Base-by-base conservation (phyloP, 2,329 filamentous ascomycete species). In the Volutella citrinella region DNA sequence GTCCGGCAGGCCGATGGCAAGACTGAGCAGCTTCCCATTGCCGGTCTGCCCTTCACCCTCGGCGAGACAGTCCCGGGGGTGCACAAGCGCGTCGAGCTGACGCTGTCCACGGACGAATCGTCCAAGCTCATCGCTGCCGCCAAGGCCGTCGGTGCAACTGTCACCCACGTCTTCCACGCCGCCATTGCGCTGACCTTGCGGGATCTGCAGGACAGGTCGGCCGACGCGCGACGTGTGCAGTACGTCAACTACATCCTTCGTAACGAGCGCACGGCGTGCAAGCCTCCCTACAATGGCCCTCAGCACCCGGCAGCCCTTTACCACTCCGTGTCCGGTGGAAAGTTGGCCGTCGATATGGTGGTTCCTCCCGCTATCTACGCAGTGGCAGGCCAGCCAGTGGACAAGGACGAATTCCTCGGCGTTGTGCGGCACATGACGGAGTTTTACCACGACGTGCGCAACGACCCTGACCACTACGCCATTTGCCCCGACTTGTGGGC, bases 131-230 rank as follows among this genome's bases (percentile, higher is more conserved):
- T 52, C 1, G 3, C n/a, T 1, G 45, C 52, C 0, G 51, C 46
- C 11, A 55, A 52, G 14, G 8, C 20, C 0, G 19, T 30, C 3
- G 34, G 34, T 3, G 52, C 49, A 0, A 62, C 57, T 0, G 48
- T 52, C 2, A 62, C 58, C 0, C 56, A 63, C 9, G 48, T 37
- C 3, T 64, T 60, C 32, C 60, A 64, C 19, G 52, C 60, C 3
- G 55, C 58, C 5, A 50, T 56, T 5, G 50, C 57, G 1, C 42
- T 63, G 3, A 42, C 48, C 0, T 23, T 58, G 5, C 40, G 59
- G n/a, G 47, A 60, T 29, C 33, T 57, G 1, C 52, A 59, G 4
- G 15, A 38, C 3, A 35, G 13, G 9, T 21, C 40, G 0, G 0
- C 30, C 0, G 7, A 32, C 17, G n/a, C 34, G 0, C 46, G 40